Evolutionary conservation across 2,329 filamentous ascomycete genomes (phyloP).

Genomic region (Colletotrichum lentis): DNA sequence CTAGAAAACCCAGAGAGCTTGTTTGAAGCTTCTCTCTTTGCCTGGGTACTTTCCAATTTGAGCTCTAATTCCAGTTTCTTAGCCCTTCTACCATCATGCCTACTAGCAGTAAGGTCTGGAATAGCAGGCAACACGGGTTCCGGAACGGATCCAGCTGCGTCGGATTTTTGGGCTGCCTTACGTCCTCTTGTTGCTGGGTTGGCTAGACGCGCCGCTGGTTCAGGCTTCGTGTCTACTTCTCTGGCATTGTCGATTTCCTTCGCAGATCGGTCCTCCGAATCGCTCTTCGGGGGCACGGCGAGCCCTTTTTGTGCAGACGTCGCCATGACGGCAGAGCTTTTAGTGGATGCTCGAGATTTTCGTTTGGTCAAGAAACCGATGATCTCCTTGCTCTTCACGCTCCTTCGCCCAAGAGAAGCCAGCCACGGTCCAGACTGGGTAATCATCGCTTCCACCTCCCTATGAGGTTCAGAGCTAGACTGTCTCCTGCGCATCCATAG

Average conservation of each 20-base stretch:
- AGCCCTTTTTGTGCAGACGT: neutral
- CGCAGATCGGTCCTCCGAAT: neutral
- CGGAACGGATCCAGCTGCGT: constrained; percentile 60
- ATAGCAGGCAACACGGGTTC: constrained; percentile 49
- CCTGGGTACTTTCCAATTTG: neutral
- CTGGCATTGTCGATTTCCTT: neutral
- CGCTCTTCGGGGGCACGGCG: neutral
- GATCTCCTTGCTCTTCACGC: constrained; percentile 58
- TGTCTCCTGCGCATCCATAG: neutral
- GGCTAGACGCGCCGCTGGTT: constrained; percentile 4
- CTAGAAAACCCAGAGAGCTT: constrained; percentile 56
- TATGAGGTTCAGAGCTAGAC: neutral
- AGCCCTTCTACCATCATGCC: neutral
- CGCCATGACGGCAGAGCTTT: neutral
- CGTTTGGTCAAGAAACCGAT: constrained; percentile 48
- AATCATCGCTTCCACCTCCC: neutral
- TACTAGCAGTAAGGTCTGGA: neutral
- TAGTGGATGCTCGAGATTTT: neutral
- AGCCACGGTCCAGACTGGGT: constrained; percentile 47
- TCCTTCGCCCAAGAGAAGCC: constrained; percentile 52
- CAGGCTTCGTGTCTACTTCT: neutral
- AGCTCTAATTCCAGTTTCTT: neutral
- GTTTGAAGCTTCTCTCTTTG: constrained; percentile 4
- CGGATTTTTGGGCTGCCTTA: constrained; percentile 61
- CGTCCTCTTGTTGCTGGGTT: constrained; percentile 63